These are phyloP conservation scores for Phytophthora agathidicida DNA, from an alignment of 352 stramenopile genomes.

Conservation along the genomic window DNA sequence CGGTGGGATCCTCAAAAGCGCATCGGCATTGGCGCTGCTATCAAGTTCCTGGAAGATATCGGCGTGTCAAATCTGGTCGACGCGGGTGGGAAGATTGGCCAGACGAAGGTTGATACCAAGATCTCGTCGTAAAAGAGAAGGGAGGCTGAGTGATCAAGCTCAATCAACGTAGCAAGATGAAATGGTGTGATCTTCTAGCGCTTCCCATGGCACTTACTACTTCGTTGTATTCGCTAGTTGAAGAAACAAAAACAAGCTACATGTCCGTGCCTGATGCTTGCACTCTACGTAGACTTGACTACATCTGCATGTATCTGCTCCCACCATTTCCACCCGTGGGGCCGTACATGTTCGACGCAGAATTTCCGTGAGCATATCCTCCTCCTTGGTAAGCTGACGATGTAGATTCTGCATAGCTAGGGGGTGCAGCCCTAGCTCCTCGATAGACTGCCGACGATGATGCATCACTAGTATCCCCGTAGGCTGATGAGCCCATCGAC, in stretches of 20 bases:
- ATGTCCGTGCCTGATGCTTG: constrained; percentile 6
- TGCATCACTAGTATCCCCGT: constrained; percentile 21
- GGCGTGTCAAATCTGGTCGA: constrained; percentile 26
- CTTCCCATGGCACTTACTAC: background rate
- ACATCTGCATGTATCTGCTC: constrained; percentile 56
- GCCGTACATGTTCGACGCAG: constrained; percentile 31
- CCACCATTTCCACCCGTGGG: constrained; percentile 34
- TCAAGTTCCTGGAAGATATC: constrained; percentile 41
- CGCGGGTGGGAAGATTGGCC: constrained; percentile 11
- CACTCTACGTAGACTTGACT: constrained; percentile 30
- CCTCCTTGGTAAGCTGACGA: constrained; percentile 25
- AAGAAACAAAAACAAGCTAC: constrained; percentile 19
- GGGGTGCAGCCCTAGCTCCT: constrained; percentile 10
- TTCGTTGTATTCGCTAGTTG: constrained; percentile 12
- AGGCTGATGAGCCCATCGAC: constrained; percentile 28
- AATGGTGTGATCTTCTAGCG: background rate
- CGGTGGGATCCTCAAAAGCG: constrained; percentile 22
- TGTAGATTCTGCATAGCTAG: constrained; percentile 25
- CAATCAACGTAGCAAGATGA: too few species aligned
- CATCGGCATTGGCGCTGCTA: constrained; percentile 33
- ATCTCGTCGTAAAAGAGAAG: background rate
- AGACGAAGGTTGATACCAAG: constrained; percentile 7
- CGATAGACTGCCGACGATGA: constrained; percentile 13
- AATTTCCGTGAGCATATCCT: constrained; percentile 28
- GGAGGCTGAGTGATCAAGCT: background rate